Base-by-base conservation (phyloP, 2,329 filamentous ascomycete genomes). In the Chalara sp. region DNA sequence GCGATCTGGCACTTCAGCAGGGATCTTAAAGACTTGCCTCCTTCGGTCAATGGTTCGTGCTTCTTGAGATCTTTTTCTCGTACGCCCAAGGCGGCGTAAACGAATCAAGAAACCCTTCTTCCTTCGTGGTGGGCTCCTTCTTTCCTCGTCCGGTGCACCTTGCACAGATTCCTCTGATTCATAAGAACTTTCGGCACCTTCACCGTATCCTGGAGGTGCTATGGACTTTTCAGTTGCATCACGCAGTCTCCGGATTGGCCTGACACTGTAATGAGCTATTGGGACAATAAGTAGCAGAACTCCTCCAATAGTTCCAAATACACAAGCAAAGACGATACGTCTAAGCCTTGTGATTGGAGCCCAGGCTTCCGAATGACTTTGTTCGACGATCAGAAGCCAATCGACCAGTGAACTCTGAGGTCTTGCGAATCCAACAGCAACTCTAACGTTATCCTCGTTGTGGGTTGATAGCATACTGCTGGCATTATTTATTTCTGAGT, bases 341-440 rank as follows among this genome's bases (percentile, higher is more conserved):
- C 87, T 81, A n/a, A 96, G 73, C 21, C 81, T 83, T 31, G 74
- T 69, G 51, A 96, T 90, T 0, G 90, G 87, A 6, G 75, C 73
- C 70, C 86, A 90, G 0, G 90, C 88, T 67, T 96, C 90, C 28
- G 66, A 66, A 55, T 81, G 81, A 2, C 81, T 74, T 66, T 93
- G 84, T 64, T 96, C 91, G 1, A 96, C 79, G 2, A 95, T 61
- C 4, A 96, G 71, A 5, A 87, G 82, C 91, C 91, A 96, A 61
- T 92, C 81, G 6, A 87, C 87, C 48, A 95, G 69, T 0, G 70
- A 65, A 5, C 77, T 88, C 48, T 79, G 75, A 0, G 87, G 81
- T 8, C 86, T 75, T 6, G 88, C 87, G 61, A 83, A 92, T 28
- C 90, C 91, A n/a, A 91, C 84, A 8, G 89, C 86, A 1, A 96